Percentiles rank a stretch among this genome's conserved stretches.
phyloP scores from a whole-genome alignment of 345 rosid species.

The Eucalyptus shirleyi region DNA sequence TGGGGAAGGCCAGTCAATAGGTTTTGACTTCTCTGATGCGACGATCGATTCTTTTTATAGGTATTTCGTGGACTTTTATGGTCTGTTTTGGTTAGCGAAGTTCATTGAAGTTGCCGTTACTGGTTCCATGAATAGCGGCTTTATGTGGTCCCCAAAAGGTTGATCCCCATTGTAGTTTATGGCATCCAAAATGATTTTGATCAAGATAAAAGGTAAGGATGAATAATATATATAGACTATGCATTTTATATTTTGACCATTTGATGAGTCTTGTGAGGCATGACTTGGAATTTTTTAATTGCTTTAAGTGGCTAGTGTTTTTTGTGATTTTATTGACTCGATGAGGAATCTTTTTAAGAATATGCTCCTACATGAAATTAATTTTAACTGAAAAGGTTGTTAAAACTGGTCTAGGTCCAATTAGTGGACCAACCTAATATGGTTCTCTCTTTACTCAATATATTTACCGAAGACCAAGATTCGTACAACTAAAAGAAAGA shows the following conservation, averaged over 20 bases:
- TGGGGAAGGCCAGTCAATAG: not conserved
- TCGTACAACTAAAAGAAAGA: too few relatives aligned
- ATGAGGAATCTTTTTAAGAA: not conserved
- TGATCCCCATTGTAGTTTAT: not conserved
- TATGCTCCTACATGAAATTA: too few relatives aligned
- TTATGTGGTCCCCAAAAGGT: not conserved
- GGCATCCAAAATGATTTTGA: too few relatives aligned
- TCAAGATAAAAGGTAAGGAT: not conserved
- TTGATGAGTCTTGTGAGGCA: not conserved
- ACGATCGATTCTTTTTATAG: not conserved
- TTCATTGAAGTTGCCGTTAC: not conserved
- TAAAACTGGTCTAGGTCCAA: too few relatives aligned
- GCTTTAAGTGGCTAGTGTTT: not conserved
- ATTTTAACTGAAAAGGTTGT: too few relatives aligned
- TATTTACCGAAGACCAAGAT: too few relatives aligned
- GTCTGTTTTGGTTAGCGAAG: not conserved
- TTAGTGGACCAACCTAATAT: too few relatives aligned
- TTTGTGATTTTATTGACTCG: not conserved
- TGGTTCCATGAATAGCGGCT: not conserved
- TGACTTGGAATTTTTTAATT: too few relatives aligned
- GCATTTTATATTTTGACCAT: not conserved
- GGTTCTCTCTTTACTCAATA: too few relatives aligned
- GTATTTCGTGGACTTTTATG: too few relatives aligned
- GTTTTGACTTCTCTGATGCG: not conserved
- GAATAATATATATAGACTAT: not conserved